Evolutionary conservation across 106 monocot genomes (phyloP), one percentile per base, ranked within the genome.

Genomic region (Vanilla planifolia): DNA sequence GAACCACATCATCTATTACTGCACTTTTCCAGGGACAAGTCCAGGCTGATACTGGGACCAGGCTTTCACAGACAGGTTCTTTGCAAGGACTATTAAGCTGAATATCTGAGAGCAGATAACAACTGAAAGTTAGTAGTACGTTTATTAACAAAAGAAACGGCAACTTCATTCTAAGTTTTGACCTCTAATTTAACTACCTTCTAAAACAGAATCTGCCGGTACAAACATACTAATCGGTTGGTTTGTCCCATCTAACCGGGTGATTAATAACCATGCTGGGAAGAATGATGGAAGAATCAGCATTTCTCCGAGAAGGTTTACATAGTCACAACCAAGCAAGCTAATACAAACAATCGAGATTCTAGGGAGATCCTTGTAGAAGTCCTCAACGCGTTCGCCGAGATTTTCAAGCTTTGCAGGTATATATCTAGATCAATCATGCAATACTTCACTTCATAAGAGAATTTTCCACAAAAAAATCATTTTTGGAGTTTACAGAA

Each of bases 181-280:
- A n/a, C n/a, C n/a, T n/a, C n/a, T 8, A 24, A 41, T 62, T 33
- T 19, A 4, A 19, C 2, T 77, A 90, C 86, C 86, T 81, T 79
- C 75, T 19, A 11, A 35, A 62, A 90, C 67, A 52, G 60, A 33
- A 67, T 74, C 76, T 6, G 77, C 71, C 29, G 95, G 95, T 5
- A 96, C 56, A 71, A 96, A 74, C 80, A 96, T 77, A 8, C 57
- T 41, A 50, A 81, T 72, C 23, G 95, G 90, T 64, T 80, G 72
- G 33, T 43, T 62, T 25, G 42, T 66, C 25, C 69, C 58, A 70
- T 79, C 33, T 5, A 90, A 59, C 48, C 86, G 80, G 61, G 95
- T 81, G 26, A 96, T 58, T 40, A 96, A 45, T 67, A 96, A 65
- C 95, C 95, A 96, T 51, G 86, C 78, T 42, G 90, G 90, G 17